These are phyloP conservation scores for Trichocomaceae sp. DNA, from an alignment of 2,329 filamentous ascomycete species.

Conservation along the genomic window DNA sequence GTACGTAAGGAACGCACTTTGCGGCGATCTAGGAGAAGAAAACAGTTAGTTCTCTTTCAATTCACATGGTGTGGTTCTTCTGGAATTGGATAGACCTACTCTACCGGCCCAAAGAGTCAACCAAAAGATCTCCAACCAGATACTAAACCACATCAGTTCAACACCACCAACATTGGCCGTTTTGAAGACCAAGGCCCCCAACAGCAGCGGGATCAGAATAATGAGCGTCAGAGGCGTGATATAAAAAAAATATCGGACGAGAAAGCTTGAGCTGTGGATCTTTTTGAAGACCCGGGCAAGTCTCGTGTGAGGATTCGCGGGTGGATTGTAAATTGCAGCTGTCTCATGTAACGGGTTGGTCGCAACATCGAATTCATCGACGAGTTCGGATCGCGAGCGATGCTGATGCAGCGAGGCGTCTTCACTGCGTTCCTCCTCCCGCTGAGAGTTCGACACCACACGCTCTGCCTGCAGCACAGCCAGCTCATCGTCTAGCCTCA, in stretches of 20 bases:
- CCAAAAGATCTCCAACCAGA: constrained; percentile 94
- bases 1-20: constrained; percentile 57
- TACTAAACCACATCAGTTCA: constrained; percentile 78
- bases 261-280: constrained; percentile 58
- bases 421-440: constrained; percentile 26
- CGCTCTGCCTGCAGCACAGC: constrained; percentile 59
- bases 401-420: constrained; percentile 45
- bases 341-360: constrained; percentile 65
- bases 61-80: not conserved
- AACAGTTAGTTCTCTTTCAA: not conserved
- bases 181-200: constrained; percentile 56
- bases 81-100: constrained; percentile 26
- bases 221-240: constrained; percentile 59
- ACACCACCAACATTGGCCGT: constrained; percentile 66
- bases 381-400: constrained; percentile 48
- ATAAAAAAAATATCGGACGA: constrained; percentile 66
- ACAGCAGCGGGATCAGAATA: constrained; percentile 60
- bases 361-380: constrained; percentile 61
- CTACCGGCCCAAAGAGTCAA: constrained; percentile 75
- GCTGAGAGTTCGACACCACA: constrained; percentile 44
- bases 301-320: constrained; percentile 55
- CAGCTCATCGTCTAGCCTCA: constrained; percentile 60
- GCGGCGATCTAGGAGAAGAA: constrained; percentile 48
- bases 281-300: constrained; percentile 60
- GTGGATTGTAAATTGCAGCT: constrained; percentile 57